Percentiles rank a stretch among this genome's conserved stretches.
Conservation (phyloP, 176 grass and related monocot genomes). For the Cenchrus fungigraminus region DNA sequence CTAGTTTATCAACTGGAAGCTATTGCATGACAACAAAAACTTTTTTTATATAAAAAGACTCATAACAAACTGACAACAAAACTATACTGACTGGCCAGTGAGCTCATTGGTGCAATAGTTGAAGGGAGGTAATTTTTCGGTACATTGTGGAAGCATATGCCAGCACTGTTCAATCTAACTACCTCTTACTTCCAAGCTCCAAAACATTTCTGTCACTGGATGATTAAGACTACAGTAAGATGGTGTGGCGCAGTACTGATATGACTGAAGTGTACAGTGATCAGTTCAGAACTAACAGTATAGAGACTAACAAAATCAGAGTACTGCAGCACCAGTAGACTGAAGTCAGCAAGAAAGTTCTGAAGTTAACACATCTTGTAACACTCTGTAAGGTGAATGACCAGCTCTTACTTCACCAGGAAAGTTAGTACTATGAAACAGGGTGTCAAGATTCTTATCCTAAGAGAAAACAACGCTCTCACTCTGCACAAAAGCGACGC, state of each 20-base stretch:
- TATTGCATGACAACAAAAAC: background rate
- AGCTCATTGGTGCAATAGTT: background rate
- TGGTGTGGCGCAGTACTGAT: background rate
- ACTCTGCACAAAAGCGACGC: conserved; percentile 6
- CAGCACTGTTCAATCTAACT: background rate
- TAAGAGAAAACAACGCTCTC: conserved; percentile 3
- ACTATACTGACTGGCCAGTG: too few relatives aligned
- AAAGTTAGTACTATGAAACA: background rate
- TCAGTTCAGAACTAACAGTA: background rate
- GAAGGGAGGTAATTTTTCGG: background rate
- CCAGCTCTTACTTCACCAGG: background rate
- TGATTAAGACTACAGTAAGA: background rate
- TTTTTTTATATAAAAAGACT: too few relatives aligned
- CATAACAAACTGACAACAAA: too few relatives aligned
- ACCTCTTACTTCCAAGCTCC: background rate
- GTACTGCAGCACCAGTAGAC: background rate
- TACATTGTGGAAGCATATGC: background rate
- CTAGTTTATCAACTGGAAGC: background rate
- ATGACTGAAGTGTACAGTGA: background rate
- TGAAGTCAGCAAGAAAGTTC: background rate
- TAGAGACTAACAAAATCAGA: background rate
- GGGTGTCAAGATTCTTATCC: conserved; percentile 15
- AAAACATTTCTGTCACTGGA: background rate
- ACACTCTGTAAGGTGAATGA: background rate
- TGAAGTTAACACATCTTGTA: background rate